Evolutionary conservation across 371 early-diverging fungal genomes (phyloP).

Genomic region (Lichtheimia hyalospora): DNA sequence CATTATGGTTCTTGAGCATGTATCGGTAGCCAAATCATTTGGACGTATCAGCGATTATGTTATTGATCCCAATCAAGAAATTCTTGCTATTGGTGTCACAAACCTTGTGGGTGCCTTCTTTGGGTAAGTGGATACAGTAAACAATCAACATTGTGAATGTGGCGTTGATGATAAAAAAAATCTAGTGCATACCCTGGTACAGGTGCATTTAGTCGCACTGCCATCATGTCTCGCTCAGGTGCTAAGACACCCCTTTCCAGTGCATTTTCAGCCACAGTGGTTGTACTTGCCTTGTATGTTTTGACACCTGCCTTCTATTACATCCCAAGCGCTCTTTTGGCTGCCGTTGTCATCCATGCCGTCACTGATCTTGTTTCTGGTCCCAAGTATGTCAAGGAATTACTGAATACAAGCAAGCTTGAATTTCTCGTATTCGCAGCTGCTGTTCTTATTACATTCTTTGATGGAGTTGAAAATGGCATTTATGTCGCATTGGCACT

Average conservation of each 20-base stretch:
- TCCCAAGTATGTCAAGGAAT: slow-evolving; percentile 19
- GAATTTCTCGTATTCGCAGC: slow-evolving; percentile 50
- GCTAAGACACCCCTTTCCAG: slow-evolving; percentile 83
- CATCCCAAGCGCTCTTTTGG: slow-evolving; percentile 78
- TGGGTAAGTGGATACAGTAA: slow-evolving; percentile 39
- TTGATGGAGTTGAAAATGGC: slow-evolving; percentile 34
- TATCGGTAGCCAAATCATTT: slow-evolving; percentile 79
- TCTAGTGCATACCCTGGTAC: slow-evolving; percentile 79
- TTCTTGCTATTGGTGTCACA: slow-evolving; percentile 80
- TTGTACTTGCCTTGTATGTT: slow-evolving; percentile 76
- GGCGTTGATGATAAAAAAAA: not conserved
- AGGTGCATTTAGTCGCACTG: slow-evolving; percentile 88
- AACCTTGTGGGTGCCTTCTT: slow-evolving; percentile 83
- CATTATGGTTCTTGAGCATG: slow-evolving; percentile 75
- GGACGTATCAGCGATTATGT: slow-evolving; percentile 59
- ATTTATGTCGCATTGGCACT: slow-evolving; percentile 25
- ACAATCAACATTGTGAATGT: not conserved
- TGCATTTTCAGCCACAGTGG: slow-evolving; percentile 69
- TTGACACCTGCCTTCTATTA: slow-evolving; percentile 85
- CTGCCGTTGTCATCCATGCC: slow-evolving; percentile 80
- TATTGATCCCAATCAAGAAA: slow-evolving; percentile 75
- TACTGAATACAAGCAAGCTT: slow-evolving; percentile 40
- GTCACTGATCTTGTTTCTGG: slow-evolving; percentile 58
- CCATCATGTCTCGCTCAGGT: slow-evolving; percentile 79
- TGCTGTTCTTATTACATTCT: slow-evolving; percentile 61